Evolutionary conservation across 306 rosid species (phyloP).

Genomic region (Prinsepia uniflora): DNA sequence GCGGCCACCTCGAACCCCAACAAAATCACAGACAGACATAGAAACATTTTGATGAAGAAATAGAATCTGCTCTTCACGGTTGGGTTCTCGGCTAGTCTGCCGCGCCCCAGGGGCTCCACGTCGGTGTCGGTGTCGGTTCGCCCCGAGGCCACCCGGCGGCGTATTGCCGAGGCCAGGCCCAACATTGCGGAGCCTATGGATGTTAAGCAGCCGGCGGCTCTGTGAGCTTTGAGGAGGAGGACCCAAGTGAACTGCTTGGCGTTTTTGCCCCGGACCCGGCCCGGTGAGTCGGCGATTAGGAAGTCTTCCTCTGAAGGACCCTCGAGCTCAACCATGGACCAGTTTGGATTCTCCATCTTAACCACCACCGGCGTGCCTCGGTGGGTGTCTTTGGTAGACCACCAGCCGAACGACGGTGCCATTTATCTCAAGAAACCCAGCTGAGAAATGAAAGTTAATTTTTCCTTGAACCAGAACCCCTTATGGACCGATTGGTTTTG

Average conservation of each 20-base stretch:
- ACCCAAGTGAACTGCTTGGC: constrained; percentile 94
- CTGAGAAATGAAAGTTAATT: background rate
- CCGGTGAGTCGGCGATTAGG: constrained; percentile 32
- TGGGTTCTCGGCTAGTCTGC: constrained; percentile 52
- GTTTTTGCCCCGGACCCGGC: constrained; percentile 51
- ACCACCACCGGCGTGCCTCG: constrained; percentile 95
- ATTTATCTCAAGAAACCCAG: constrained; percentile 44
- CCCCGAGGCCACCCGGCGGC: constrained; percentile 70
- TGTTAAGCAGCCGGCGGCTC: constrained; percentile 79
- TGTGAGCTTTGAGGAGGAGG: constrained; percentile 78
- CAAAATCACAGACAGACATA: constrained; percentile 52
- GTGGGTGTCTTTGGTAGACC: constrained; percentile 52
- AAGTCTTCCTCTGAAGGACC: constrained; percentile 75
- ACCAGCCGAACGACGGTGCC: constrained; percentile 75
- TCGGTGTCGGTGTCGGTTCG: constrained; percentile 58
- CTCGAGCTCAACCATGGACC: constrained; percentile 93
- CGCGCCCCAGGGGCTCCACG: constrained; percentile 22
- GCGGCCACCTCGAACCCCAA: constrained; percentile 71
- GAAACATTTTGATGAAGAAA: constrained; percentile 54
- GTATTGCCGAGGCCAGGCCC: constrained; percentile 51
- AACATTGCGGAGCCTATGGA: constrained; percentile 67
- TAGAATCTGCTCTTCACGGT: constrained; percentile 57
- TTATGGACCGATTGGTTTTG: constrained; percentile 1
- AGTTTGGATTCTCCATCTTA: constrained; percentile 94
- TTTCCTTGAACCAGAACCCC: background rate